phyloP scores from a whole-genome alignment of 768 basidiomycete genomes.

The Coprinopsis strossmayeri region DNA sequence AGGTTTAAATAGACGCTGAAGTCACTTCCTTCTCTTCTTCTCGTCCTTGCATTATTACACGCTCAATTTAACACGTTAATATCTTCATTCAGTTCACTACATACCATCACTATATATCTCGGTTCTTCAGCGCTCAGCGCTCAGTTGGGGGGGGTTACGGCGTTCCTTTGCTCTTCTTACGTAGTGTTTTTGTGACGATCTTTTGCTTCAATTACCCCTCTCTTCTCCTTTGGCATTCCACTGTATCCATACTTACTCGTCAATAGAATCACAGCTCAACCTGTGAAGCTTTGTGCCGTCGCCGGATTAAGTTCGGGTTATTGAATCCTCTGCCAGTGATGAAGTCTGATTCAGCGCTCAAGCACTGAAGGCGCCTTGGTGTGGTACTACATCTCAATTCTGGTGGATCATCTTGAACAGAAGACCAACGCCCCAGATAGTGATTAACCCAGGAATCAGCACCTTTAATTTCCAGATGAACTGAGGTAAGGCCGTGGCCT shows the following conservation, averaged over 20 bases:
- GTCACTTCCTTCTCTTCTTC: background rate
- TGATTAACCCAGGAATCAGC: too few relatives aligned
- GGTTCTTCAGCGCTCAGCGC: background rate
- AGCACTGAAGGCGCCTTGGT: too few relatives aligned
- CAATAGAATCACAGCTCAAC: constrained; percentile 9
- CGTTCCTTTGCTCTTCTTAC: background rate
- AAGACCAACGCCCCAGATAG: too few relatives aligned
- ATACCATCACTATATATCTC: constrained; percentile 5
- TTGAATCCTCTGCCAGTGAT: too few relatives aligned
- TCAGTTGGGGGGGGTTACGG: constrained; percentile 4
- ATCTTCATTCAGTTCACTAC: background rate
- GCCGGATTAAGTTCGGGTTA: too few relatives aligned
- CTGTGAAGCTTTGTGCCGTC: constrained; percentile 6
- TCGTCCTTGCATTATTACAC: background rate
- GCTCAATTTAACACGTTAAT: background rate
- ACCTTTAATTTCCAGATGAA: too few relatives aligned
- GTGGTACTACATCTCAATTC: too few relatives aligned
- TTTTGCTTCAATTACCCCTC: background rate
- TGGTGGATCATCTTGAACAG: too few relatives aligned
- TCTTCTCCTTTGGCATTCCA: constrained; percentile 5
- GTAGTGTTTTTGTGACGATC: background rate
- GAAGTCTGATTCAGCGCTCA: too few relatives aligned
- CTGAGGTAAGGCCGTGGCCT: too few relatives aligned
- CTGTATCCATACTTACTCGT: constrained; percentile 4
- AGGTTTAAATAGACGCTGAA: constrained; percentile 10